phyloP scores from a whole-genome alignment of 139 green algal species.

The Trebouxia sp. region DNA sequence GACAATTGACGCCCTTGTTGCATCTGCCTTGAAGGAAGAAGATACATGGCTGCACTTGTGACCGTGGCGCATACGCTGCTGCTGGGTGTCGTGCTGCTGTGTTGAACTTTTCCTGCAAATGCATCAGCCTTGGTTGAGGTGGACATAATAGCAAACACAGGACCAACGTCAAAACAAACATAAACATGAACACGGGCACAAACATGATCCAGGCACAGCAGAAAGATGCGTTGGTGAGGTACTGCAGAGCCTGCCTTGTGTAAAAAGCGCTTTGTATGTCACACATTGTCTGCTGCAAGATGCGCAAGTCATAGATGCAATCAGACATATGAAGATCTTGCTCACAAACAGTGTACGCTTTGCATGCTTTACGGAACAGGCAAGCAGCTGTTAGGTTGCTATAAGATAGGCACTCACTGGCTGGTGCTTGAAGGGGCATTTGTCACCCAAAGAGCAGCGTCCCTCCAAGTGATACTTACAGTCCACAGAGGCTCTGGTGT shows the following conservation, averaged over 20 bases:
- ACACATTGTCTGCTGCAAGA: no score
- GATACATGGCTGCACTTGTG: not conserved
- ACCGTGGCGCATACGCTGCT: not conserved
- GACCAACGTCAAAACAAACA: no score
- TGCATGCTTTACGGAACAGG: not conserved
- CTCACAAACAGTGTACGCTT: not conserved
- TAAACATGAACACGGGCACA: no score
- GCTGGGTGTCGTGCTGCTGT: not conserved
- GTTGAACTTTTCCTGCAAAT: not conserved
- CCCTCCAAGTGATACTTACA: conserved; percentile 10
- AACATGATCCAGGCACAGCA: no score
- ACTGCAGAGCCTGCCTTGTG: no score
- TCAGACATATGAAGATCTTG: not conserved
- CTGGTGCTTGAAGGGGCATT: not conserved
- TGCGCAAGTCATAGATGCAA: no score
- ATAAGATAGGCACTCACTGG: not conserved
- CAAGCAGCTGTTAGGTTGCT: not conserved
- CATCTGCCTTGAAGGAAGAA: conserved; percentile 4
- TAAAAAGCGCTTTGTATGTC: no score
- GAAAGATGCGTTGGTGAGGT: no score
- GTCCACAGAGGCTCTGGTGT: not conserved
- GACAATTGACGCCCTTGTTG: not conserved
- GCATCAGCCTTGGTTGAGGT: not conserved
- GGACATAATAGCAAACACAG: not conserved
- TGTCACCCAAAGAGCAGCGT: not conserved